Conservation (phyloP, 2,329 filamentous ascomycete genomes). For the Setomelanomma holmii region DNA sequence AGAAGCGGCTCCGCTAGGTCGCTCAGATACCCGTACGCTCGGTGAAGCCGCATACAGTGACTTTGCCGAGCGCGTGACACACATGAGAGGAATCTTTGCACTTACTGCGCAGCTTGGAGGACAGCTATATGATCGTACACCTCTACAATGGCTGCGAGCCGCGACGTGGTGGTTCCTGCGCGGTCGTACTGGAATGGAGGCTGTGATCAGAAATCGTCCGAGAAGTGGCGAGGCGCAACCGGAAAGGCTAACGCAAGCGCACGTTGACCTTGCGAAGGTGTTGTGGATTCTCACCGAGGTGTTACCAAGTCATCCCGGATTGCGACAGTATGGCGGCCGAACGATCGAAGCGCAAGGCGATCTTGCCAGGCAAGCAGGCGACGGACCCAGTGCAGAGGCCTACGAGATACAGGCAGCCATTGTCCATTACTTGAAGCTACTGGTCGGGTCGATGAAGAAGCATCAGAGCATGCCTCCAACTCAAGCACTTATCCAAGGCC, state of each 20-base stretch:
- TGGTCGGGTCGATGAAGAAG: constrained; percentile 82
- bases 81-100: constrained; percentile 78
- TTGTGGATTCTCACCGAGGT: constrained; percentile 74
- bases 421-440: constrained; percentile 71
- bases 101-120: constrained; percentile 77
- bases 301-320: constrained; percentile 43
- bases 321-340: constrained; percentile 35
- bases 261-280: constrained; percentile 83
- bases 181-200: constrained; percentile 78
- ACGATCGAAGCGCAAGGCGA: constrained; percentile 42
- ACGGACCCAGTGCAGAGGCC: constrained; percentile 54
- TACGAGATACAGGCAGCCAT: constrained; percentile 63
- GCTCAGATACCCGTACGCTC: constrained; percentile 42
- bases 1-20: constrained; percentile 22
- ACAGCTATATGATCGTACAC: constrained; percentile 68
- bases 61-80: constrained; percentile 74
- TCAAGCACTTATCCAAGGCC: constrained; percentile 73
- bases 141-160: constrained; percentile 73
- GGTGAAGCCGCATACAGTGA: constrained; percentile 64
- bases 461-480: constrained; percentile 76
- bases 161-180: constrained; percentile 90
- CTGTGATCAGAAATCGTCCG: constrained; percentile 70
- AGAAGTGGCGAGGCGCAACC: constrained; percentile 59
- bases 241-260: constrained; percentile 72
- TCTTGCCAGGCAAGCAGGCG: constrained; percentile 51